These are phyloP conservation scores for Leersia perrieri DNA, from an alignment of 176 grass and related monocot species.

Conservation along the genomic window DNA sequence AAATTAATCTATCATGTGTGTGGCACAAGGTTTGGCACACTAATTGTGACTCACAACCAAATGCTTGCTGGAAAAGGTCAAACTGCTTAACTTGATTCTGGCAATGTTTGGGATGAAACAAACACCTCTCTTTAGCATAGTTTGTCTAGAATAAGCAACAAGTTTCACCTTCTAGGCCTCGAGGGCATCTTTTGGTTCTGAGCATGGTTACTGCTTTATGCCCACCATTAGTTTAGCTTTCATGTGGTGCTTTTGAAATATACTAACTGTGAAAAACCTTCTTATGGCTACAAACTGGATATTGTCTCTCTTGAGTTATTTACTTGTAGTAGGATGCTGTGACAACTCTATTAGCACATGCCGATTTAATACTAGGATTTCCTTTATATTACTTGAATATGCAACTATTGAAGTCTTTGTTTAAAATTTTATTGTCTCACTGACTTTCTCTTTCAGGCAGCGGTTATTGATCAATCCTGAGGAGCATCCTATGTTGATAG, in stretches of 20 bases:
- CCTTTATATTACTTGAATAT: background rate
- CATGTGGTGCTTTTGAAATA: background rate
- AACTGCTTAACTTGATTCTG: background rate
- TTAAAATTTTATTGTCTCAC: background rate
- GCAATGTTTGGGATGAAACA: background rate
- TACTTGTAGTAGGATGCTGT: conserved; percentile 1
- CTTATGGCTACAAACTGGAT: background rate
- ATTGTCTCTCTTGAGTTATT: conserved; percentile 7
- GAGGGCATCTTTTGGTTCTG: conserved; percentile 7
- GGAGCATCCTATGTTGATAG: conserved; percentile 97
- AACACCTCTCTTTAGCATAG: background rate
- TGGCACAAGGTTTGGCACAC: background rate
- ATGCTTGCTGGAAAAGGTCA: background rate
- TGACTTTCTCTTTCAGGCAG: conserved; percentile 47
- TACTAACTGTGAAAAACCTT: conserved; percentile 7
- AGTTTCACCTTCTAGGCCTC: background rate
- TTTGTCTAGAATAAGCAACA: conserved; percentile 4
- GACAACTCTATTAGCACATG: background rate
- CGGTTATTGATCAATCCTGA: conserved; percentile 91
- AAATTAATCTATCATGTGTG: background rate
- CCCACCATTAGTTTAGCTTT: background rate
- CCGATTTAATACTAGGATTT: background rate
- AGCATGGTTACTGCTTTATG: background rate
- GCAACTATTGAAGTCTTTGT: background rate
- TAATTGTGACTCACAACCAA: background rate